Conservation (phyloP, 2,329 filamentous ascomycete species). For the Neopestalotiopsis sp. region DNA sequence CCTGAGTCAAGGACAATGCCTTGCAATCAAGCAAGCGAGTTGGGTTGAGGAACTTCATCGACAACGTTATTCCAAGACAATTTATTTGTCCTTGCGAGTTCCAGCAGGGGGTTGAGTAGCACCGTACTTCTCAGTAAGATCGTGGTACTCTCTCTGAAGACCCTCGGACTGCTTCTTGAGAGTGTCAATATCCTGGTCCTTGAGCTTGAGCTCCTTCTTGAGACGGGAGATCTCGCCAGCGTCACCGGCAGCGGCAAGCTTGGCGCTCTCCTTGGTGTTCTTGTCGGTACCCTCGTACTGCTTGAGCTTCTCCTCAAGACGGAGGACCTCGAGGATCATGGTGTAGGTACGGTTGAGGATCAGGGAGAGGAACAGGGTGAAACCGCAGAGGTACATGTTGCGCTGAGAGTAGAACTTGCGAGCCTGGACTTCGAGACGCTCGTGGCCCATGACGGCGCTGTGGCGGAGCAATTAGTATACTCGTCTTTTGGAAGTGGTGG, state of each 20-base stretch:
- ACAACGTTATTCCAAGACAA: background rate
- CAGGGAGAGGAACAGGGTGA: slow-evolving; percentile 97
- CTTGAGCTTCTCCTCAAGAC: slow-evolving; percentile 92
- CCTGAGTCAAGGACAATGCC: background rate
- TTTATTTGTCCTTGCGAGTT: slow-evolving; percentile 64
- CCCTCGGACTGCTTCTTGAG: slow-evolving; percentile 93
- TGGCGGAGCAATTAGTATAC: background rate
- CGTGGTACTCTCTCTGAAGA: slow-evolving; percentile 83
- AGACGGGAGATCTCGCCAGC: slow-evolving; percentile 76
- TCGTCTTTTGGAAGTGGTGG: background rate
- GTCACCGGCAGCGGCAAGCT: slow-evolving; percentile 74
- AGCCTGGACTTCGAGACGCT: slow-evolving; percentile 97
- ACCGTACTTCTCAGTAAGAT: slow-evolving; percentile 82
- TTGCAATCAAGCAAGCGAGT: background rate
- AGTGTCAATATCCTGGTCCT: slow-evolving; percentile 82
- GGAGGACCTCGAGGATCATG: slow-evolving; percentile 91
- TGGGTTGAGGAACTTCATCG: background rate
- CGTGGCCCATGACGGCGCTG: slow-evolving; percentile 78
- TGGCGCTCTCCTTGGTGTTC: slow-evolving; percentile 70
- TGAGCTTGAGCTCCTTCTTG: slow-evolving; percentile 74
- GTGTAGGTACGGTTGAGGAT: slow-evolving; percentile 99
- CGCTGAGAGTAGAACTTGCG: slow-evolving; percentile 99
- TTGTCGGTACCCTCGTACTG: slow-evolving; percentile 71
- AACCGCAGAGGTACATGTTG: slow-evolving; percentile 99
- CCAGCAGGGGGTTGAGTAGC: slow-evolving; percentile 56